Conservation (phyloP, 176 grass and related monocot genomes). For the Hordeum marinum region DNA sequence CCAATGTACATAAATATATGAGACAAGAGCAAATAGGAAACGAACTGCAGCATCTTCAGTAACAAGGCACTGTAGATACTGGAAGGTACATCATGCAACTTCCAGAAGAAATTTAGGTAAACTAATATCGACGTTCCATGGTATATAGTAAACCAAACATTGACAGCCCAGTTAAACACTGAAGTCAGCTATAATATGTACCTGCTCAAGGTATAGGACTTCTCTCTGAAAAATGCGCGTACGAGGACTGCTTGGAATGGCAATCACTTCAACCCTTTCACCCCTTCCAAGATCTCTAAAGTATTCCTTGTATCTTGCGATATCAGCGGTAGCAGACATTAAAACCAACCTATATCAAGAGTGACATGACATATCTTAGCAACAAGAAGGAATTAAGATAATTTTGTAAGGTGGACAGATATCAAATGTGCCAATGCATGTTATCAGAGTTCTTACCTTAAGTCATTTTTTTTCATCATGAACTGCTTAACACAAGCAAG, state of each 20-base stretch:
- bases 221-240: constrained; percentile 66
- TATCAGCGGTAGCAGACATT: constrained; percentile 96
- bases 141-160: constrained; percentile 10
- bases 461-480: constrained; percentile 85
- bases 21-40: constrained; percentile 8
- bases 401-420: constrained; percentile 7
- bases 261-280: constrained; percentile 96
- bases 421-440: not conserved
- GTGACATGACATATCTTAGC: constrained; percentile 11
- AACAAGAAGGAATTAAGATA: constrained; percentile 11
- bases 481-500: constrained; percentile 76
- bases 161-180: not conserved
- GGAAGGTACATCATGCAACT: not conserved
- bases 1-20: not conserved
- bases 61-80: not conserved
- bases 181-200: constrained; percentile 23
- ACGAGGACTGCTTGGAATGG: constrained; percentile 66
- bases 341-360: constrained; percentile 68
- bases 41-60: not conserved
- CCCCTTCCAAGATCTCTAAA: constrained; percentile 72
- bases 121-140: constrained; percentile 4
- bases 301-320: constrained; percentile 86
- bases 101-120: not conserved
- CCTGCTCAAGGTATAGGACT: constrained; percentile 89
- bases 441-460: constrained; percentile 50